phyloP scores from a whole-genome alignment of 768 basidiomycete species.

The Psilocybe tampanensis region DNA sequence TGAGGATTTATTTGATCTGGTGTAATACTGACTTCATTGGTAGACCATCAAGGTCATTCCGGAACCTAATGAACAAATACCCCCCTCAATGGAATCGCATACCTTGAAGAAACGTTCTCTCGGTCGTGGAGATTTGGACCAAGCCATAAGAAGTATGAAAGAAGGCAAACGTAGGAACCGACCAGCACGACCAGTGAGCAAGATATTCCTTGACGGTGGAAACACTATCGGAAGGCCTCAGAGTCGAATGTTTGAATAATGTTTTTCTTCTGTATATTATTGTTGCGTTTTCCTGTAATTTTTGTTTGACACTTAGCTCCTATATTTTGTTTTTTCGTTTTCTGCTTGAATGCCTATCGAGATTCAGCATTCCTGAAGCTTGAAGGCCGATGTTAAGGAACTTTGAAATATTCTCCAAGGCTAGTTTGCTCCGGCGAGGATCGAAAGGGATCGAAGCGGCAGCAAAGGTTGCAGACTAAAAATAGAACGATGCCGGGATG shows the following conservation, averaged over 20 bases:
- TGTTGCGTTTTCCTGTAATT: too few species aligned
- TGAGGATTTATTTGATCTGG: neutral
- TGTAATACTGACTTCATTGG: neutral
- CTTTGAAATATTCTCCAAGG: too few species aligned
- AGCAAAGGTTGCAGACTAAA: too few species aligned
- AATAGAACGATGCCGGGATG: too few species aligned
- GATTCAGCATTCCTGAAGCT: too few species aligned
- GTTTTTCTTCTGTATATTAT: neutral
- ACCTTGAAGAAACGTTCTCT: constrained; percentile 50
- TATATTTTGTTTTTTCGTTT: too few species aligned
- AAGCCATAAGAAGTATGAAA: constrained; percentile 80
- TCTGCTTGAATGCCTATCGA: too few species aligned
- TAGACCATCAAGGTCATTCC: constrained; percentile 46
- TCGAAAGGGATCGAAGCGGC: too few species aligned
- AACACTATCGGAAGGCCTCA: constrained; percentile 15
- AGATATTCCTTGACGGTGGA: constrained; percentile 77
- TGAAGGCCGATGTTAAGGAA: too few species aligned
- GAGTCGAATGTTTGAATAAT: constrained; percentile 15
- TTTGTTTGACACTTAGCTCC: too few species aligned
- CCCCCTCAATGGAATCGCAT: constrained; percentile 37
- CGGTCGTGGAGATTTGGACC: constrained; percentile 80
- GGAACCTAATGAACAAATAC: constrained; percentile 14
- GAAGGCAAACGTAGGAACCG: constrained; percentile 60
- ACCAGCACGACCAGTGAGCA: constrained; percentile 62
- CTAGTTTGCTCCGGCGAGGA: too few species aligned